Conservation (phyloP, 176 grass and related monocot genomes). For the Alloteropsis semialata region DNA sequence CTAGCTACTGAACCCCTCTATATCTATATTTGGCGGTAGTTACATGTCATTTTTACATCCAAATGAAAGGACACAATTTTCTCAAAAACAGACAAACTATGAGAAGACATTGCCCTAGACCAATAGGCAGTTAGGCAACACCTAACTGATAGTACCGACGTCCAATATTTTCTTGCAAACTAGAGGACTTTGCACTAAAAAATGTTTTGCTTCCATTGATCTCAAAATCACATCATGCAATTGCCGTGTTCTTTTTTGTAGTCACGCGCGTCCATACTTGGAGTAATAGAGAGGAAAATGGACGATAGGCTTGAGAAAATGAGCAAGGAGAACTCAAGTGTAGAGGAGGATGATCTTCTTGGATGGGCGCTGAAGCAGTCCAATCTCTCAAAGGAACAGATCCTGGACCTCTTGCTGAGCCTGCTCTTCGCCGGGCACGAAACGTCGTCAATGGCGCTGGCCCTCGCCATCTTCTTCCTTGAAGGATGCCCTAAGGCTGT, state of each 20-base stretch:
- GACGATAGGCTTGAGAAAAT: slow-evolving; percentile 51
- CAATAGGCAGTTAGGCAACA: slow-evolving; percentile 32
- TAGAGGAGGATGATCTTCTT: slow-evolving; percentile 86
- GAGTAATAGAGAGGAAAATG: slow-evolving; percentile 85
- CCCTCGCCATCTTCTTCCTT: slow-evolving; percentile 86
- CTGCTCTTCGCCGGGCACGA: slow-evolving; percentile 93
- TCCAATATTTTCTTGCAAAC: not conserved
- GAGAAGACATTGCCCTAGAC: slow-evolving; percentile 16
- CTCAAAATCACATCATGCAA: not conserved
- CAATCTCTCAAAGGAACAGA: slow-evolving; percentile 75
- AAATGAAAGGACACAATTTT: slow-evolving; percentile 16
- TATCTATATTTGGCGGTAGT: not conserved
- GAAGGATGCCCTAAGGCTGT: slow-evolving; percentile 76
- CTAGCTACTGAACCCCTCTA: not conserved
- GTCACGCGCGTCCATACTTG: slow-evolving; percentile 78
- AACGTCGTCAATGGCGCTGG: slow-evolving; percentile 86
- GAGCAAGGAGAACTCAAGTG: slow-evolving; percentile 26
- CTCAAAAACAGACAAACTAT: slow-evolving; percentile 23
- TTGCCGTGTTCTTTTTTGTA: not conserved
- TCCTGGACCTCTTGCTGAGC: slow-evolving; percentile 90
- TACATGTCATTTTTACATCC: slow-evolving; percentile 1
- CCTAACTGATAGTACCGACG: not conserved
- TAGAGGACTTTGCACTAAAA: slow-evolving; percentile 1
- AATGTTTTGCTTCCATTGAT: not conserved
- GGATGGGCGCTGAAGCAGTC: slow-evolving; percentile 78